phyloP scores from a whole-genome alignment of 176 grass and related monocot species.

The Rhynchospora pubera region DNA sequence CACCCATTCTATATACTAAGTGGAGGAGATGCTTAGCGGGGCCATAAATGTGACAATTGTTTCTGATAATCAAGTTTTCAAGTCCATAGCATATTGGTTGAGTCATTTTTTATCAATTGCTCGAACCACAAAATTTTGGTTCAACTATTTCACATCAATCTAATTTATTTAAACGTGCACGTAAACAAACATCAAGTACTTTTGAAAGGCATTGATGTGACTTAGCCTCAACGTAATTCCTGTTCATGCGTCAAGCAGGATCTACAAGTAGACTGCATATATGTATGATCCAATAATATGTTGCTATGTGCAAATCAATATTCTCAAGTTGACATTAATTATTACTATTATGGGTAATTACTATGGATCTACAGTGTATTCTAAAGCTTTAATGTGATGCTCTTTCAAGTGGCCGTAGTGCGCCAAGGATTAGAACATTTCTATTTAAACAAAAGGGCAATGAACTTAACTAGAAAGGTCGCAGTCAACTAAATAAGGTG shows the following conservation, averaged over 20 bases:
- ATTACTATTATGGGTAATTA: not conserved
- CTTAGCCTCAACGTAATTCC: not conserved
- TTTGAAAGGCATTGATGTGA: not conserved
- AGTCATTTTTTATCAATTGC: not conserved
- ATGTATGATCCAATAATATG: not conserved
- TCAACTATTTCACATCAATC: too few relatives aligned
- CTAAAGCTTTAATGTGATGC: conserved; percentile 1
- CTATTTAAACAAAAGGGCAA: not conserved
- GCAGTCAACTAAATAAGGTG: not conserved
- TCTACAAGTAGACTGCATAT: not conserved
- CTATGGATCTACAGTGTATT: not conserved
- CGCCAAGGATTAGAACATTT: not conserved
- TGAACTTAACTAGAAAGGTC: not conserved
- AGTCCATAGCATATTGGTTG: not conserved
- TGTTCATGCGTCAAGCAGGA: not conserved
- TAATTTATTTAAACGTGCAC: not conserved
- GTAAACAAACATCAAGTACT: not conserved
- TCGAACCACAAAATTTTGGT: not conserved
- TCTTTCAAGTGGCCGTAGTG: conserved; percentile 7
- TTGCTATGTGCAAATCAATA: not conserved
- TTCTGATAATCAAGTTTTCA: not conserved
- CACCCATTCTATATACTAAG: not conserved
- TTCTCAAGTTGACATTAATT: not conserved
- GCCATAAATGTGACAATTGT: not conserved
- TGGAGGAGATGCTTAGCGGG: not conserved